A percentile compares a stretch with the other conserved stretches of the same genome.
phyloP scores from a whole-genome alignment of 345 rosid species.

The Cochlearia excelsa region DNA sequence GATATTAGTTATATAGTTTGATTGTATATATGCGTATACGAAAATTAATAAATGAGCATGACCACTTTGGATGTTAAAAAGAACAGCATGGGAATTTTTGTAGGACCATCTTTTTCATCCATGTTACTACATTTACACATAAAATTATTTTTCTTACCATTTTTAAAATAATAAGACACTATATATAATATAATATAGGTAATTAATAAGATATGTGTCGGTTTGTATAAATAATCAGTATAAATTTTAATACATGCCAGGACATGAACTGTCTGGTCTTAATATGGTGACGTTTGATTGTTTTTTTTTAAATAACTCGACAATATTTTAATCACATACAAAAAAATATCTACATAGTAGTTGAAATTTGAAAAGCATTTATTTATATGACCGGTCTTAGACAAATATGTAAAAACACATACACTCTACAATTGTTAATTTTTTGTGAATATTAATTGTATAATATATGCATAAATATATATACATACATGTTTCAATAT shows the following conservation, averaged over 20 bases:
- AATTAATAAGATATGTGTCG: slow-evolving; percentile 21
- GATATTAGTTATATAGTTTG: not conserved
- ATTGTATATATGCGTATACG: slow-evolving; percentile 4
- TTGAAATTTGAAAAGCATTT: slow-evolving; percentile 11
- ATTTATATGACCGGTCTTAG: not conserved
- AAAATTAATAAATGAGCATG: slow-evolving; percentile 27
- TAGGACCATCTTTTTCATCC: slow-evolving; percentile 18
- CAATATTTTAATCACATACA: slow-evolving; percentile 14
- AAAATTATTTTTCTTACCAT: not conserved
- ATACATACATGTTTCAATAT: not conserved
- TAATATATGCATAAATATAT: not conserved
- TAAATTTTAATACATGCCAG: not conserved
- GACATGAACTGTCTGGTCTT: slow-evolving; percentile 19
- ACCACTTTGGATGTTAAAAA: not conserved
- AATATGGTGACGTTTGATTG: slow-evolving; percentile 13
- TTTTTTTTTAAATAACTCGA: too few relatives aligned
- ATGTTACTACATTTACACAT: slow-evolving; percentile 26
- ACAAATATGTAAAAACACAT: too few relatives aligned
- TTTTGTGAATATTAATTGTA: too few relatives aligned
- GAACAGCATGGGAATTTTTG: too few relatives aligned
- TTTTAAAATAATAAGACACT: not conserved
- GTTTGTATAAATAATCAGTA: slow-evolving; percentile 1
- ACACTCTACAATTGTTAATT: too few relatives aligned
- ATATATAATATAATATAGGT: not conserved
- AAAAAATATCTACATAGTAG: not conserved